phyloP scores from a whole-genome alignment of 768 basidiomycete genomes.

The Thelephora ganbajun region DNA sequence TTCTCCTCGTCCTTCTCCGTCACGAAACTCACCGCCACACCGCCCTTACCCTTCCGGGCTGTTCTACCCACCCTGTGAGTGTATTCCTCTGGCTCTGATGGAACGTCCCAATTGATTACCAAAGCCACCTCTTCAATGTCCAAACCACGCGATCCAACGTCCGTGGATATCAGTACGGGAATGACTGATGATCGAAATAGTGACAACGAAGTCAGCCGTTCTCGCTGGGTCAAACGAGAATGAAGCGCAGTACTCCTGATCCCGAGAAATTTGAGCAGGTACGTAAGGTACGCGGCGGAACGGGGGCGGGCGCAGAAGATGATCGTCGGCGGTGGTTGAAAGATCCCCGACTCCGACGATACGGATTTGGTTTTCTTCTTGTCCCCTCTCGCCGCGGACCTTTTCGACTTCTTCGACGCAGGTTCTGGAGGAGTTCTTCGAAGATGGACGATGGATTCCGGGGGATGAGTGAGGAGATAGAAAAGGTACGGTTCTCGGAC shows the following conservation, averaged over 20 bases:
- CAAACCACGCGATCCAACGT: conserved; percentile 88
- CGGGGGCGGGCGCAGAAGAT: conserved; percentile 81
- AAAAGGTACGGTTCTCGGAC: conserved; percentile 88
- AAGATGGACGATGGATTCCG: conserved; percentile 55
- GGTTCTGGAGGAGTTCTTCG: conserved; percentile 50
- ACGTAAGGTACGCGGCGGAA: conserved; percentile 82
- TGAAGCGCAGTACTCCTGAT: conserved; percentile 87
- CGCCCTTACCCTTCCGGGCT: conserved; percentile 79
- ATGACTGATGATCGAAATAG: conserved; percentile 78
- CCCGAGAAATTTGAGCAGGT: conserved; percentile 58
- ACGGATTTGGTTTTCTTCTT: conserved; percentile 12
- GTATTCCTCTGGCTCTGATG: conserved; percentile 83
- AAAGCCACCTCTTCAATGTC: conserved; percentile 95
- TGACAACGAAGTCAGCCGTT: conserved; percentile 71
- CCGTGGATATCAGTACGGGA: conserved; percentile 87
- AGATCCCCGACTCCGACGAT: conserved; percentile 37
- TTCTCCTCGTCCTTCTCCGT: conserved; percentile 87
- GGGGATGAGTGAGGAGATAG: conserved; percentile 81
- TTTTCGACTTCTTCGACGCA: conserved; percentile 17
- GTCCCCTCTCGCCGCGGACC: conserved; percentile 18
- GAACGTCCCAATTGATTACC: conserved; percentile 96
- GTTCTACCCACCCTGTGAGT: conserved; percentile 93
- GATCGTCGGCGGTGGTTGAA: conserved; percentile 87
- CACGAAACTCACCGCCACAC: conserved; percentile 86
- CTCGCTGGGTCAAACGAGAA: conserved; percentile 85